Evolutionary conservation across 2,329 filamentous ascomycete species (phyloP).

Genomic region (Aspergillus sp.): DNA sequence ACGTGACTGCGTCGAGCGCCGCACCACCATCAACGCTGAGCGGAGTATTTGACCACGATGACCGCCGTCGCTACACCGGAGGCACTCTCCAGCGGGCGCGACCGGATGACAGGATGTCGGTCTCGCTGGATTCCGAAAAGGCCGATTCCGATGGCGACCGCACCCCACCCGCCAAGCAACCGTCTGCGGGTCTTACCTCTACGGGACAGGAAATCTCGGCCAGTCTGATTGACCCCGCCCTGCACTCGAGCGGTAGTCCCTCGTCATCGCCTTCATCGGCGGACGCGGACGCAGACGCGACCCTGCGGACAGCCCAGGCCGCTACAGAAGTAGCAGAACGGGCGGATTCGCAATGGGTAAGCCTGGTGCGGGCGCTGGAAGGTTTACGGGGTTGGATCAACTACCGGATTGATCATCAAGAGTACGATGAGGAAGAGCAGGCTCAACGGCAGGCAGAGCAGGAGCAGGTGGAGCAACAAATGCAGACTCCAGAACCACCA

Average conservation of each 20-base stretch:
- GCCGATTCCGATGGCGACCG: slow-evolving; percentile 25
- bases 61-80: slow-evolving; percentile 55
- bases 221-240: slow-evolving; percentile 39
- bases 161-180: slow-evolving; percentile 26
- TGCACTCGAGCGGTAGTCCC: slow-evolving; percentile 19
- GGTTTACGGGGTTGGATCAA: slow-evolving; percentile 52
- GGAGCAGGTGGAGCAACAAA: slow-evolving; percentile 1
- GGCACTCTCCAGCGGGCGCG: slow-evolving; percentile 53
- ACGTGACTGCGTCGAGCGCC: slow-evolving; percentile 47
- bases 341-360: slow-evolving; percentile 53
- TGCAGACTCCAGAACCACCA: background rate
- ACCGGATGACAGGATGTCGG: slow-evolving; percentile 29
- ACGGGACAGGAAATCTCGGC: slow-evolving; percentile 21
- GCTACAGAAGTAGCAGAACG: slow-evolving; percentile 36
- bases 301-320: slow-evolving; percentile 29
- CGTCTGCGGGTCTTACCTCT: slow-evolving; percentile 3
- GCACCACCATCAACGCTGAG: slow-evolving; percentile 56
- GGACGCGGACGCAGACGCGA: slow-evolving; percentile 23
- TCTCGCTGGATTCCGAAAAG: slow-evolving; percentile 33
- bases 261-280: slow-evolving; percentile 3
- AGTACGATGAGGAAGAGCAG: slow-evolving; percentile 32
- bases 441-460: background rate
- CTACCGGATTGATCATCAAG: slow-evolving; percentile 47
- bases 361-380: slow-evolving; percentile 59
- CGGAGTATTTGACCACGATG: slow-evolving; percentile 53